Evolutionary conservation across 768 basidiomycete species (phyloP), one percentile per base, ranked within the genome.

Genomic region (Daedalea quercina): DNA sequence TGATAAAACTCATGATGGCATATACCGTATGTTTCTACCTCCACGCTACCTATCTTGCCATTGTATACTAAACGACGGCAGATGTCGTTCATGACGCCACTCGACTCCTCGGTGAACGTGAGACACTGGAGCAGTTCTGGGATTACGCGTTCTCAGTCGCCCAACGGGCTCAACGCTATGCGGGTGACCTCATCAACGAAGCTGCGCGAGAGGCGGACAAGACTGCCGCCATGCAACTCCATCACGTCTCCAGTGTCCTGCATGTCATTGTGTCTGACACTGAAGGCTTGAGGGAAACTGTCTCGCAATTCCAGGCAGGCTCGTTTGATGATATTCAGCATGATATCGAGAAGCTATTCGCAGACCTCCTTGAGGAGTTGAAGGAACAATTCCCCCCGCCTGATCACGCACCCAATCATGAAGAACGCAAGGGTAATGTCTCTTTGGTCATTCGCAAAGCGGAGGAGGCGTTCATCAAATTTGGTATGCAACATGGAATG

Each of bases 371-470:
- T 25, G 60, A 60, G 4, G 66, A 69, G 47, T 46, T 69, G 13
- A 35, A 58, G 44, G 43, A 42, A 2, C 47, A 37, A 42, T 69
- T 75, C 47, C 60, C 67, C 3, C 54, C 66, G 1, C 66, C 70
- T 6, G 60, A 69, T 24, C 28, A 66, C 25, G 67, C 68, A 8
- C 65, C 68, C 3, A 52, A 58, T 9, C 69, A 71, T 50, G 63
- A 59, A 28, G 51, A 65, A 25, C 62, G 70, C 2, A 56, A 52
- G 15, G 52, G 9, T 4, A 60, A 60, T 26, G 57, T 71, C 3
- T 23, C 15, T 3, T 41, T 23, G 15, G 57, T 59, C 4, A 55
- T 76, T 23, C 55, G 57, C 9, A 60, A 63, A 54, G 54, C 62
- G 0, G 67, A 69, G 41, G 57, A 56, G 28, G 59, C 54, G 4